Evolutionary conservation across 2,329 filamentous ascomycete genomes (phyloP), one percentile per base, ranked within the genome.

Genomic region (Xylaria sp.): DNA sequence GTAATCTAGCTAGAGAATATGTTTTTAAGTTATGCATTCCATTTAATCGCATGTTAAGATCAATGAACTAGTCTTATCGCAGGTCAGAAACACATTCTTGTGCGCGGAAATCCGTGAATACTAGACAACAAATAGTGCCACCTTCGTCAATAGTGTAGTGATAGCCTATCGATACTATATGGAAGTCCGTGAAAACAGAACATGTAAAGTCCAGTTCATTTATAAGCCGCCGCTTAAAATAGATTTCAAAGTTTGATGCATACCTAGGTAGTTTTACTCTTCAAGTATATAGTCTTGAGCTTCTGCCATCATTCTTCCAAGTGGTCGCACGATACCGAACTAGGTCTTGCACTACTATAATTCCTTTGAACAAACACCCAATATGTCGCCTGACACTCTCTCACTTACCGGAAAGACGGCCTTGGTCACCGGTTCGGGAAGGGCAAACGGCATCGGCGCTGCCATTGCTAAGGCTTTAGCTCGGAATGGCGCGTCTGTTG

Each of bases 351-450:
- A 31, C 17, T 20, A 20, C 17, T 20, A 54, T 20, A 10, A 45
- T 20, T 29, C 38, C 20, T 38, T 36, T 10, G 1, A 2, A 50
- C 3, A 57, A 17, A 22, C n/a, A 7, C 45, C 6, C 22, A 55
- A 3, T n/a, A 79, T 78, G 75, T 22, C 73, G n/a, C 55, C 64
- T 5, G 79, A 81, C 10, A 78, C 74, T 1, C 74, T 83, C 20
- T 79, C 75, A 4, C 78, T 84, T 72, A 59, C 64, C 17, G 79
- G 78, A 61, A 83, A 84, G 67, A 71, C 79, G 0, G 82, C 82
- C 65, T 80, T 84, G 39, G 73, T 84, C 9, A 84, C 82, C 0
- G 82, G 82, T 29, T 83, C 81, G 10, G 80, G 81, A 17, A 77
- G 77, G 4, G 80, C 82, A 29, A 82, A 80, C 51, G 80, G 80